Evolutionary conservation across 495 filamentous ascomycete genomes (phyloP).

Genomic region (Stereocaulon alpinum): DNA sequence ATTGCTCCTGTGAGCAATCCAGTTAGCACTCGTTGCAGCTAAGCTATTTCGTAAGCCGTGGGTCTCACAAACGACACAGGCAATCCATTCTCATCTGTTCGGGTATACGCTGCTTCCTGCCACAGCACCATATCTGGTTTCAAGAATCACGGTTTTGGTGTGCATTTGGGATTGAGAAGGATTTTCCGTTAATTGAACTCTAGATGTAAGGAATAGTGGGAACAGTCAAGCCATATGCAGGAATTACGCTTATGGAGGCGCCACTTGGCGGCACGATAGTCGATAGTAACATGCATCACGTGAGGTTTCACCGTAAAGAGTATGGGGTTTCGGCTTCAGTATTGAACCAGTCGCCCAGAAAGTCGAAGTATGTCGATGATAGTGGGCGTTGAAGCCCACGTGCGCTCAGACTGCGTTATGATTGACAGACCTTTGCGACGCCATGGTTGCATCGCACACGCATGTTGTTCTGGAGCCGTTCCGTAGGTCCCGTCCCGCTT

Average conservation of each 20-base stretch:
- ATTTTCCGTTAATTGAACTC: too few species aligned
- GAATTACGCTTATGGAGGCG: not conserved
- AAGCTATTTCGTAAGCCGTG: not conserved
- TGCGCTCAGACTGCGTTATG: not conserved
- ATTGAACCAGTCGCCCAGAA: not conserved
- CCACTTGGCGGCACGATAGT: not conserved
- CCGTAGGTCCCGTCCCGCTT: too few species aligned
- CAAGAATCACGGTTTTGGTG: not conserved
- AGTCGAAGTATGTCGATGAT: not conserved
- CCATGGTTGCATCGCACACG: too few species aligned
- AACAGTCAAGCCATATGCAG: not conserved
- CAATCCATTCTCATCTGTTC: slow-evolving; percentile 12
- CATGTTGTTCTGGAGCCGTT: too few species aligned
- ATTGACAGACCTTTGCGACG: not conserved
- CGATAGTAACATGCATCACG: not conserved
- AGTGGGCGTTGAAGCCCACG: not conserved
- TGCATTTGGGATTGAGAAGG: too few species aligned
- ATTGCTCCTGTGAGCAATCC: not conserved
- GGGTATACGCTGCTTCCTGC: slow-evolving; percentile 15
- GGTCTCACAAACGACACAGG: slow-evolving; percentile 10
- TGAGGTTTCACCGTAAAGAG: not conserved
- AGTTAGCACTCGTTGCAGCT: not conserved
- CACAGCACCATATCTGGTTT: slow-evolving; percentile 12
- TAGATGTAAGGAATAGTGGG: not conserved
- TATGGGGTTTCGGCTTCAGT: not conserved